A percentile compares a stretch with the other conserved stretches of the same genome.
Evolutionary conservation across 345 rosid genomes (phyloP).

Genomic region (Raphanus sativus): DNA sequence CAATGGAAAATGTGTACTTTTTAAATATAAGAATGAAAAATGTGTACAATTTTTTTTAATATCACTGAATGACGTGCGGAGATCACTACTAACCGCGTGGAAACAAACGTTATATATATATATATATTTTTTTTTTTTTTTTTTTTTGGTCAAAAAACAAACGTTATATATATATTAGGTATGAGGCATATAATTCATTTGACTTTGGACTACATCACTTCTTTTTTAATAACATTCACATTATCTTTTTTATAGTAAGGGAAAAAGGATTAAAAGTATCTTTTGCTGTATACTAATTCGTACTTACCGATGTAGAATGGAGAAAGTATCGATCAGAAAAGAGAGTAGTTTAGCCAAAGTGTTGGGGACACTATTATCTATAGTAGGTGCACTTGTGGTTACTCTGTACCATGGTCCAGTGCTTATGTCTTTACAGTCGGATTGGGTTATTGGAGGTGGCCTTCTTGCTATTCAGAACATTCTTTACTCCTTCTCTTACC

Average conservation of each 20-base stretch:
- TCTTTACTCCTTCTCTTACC: conserved; percentile 34
- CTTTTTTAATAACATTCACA: not conserved
- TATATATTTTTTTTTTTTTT: too few relatives aligned
- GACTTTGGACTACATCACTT: not conserved
- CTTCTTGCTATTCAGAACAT: conserved; percentile 39
- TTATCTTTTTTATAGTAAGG: not conserved
- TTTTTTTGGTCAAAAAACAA: too few relatives aligned
- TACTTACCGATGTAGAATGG: conserved; percentile 40
- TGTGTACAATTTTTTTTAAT: not conserved
- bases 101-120: too few relatives aligned
- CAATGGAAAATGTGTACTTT: not conserved
- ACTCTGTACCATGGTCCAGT: conserved; percentile 51
- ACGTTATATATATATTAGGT: not conserved
- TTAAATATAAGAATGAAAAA: not conserved
- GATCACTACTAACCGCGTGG: not conserved
- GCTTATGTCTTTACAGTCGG: conserved; percentile 24
- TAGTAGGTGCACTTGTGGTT: conserved; percentile 43
- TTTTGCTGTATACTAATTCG: not conserved
- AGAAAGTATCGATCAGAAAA: conserved; percentile 35
- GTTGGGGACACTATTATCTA: conserved; percentile 44
- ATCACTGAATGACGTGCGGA: not conserved
- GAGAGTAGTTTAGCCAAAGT: conserved; percentile 47
- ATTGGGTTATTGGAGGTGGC: conserved; percentile 49
- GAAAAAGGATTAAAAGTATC: not conserved
- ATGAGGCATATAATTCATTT: not conserved